These are phyloP conservation scores for Aspergillus sp. DNA, from an alignment of 2,329 filamentous ascomycete species.

Conservation along the genomic window DNA sequence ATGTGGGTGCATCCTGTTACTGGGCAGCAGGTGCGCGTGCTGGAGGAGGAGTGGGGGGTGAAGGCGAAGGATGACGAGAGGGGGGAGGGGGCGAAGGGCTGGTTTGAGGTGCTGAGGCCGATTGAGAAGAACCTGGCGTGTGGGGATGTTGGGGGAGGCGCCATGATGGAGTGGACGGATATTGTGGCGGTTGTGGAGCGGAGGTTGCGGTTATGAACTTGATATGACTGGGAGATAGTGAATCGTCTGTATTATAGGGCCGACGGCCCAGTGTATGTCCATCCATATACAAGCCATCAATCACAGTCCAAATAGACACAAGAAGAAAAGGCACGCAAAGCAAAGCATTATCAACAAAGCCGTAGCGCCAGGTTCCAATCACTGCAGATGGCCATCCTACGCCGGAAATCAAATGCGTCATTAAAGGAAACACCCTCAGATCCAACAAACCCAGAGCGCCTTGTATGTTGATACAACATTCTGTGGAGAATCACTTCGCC, in stretches of 20 bases:
- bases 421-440: neutral
- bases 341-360: neutral
- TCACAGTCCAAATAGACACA: neutral
- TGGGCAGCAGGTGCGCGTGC: slow-evolving; percentile 63
- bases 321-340: neutral
- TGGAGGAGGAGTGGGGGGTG: slow-evolving; percentile 74
- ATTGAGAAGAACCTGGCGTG: slow-evolving; percentile 78
- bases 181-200: slow-evolving; percentile 67
- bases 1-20: slow-evolving; percentile 92
- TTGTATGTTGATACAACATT: neutral
- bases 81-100: slow-evolving; percentile 34
- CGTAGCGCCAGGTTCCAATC: neutral
- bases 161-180: slow-evolving; percentile 77
- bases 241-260: neutral
- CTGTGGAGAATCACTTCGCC: neutral
- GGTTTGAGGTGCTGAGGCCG: slow-evolving; percentile 72
- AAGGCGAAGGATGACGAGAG: slow-evolving; percentile 26
- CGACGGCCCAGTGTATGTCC: neutral
- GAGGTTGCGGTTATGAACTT: neutral
- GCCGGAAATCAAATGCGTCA: neutral
- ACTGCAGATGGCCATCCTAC: neutral
- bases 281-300: slow-evolving; percentile 2
- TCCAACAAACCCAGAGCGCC: neutral
- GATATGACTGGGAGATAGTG: neutral
- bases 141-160: slow-evolving; percentile 77